Conservation (phyloP, 2,329 filamentous ascomycete genomes). For the Aureobasidium sp. region DNA sequence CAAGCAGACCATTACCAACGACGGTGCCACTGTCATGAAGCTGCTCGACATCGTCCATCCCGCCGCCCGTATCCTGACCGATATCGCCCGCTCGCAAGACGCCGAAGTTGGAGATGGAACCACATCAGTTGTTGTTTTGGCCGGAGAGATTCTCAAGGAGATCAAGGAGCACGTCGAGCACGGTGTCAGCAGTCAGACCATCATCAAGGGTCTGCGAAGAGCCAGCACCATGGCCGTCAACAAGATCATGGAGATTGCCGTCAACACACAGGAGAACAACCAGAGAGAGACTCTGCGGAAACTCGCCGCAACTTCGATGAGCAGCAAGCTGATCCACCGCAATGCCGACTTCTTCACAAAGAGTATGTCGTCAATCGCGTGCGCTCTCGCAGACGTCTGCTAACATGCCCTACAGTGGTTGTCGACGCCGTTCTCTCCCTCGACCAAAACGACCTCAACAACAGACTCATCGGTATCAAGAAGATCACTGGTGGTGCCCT, state of each 20-base stretch:
- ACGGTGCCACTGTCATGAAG: slow-evolving; percentile 99
- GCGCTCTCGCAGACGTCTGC: neutral
- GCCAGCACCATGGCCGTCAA: slow-evolving; percentile 88
- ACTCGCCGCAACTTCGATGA: slow-evolving; percentile 94
- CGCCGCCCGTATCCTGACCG: slow-evolving; percentile 90
- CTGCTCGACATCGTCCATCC: slow-evolving; percentile 98
- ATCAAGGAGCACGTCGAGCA: slow-evolving; percentile 93
- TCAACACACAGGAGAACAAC: slow-evolving; percentile 73
- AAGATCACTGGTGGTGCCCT: slow-evolving; percentile 95
- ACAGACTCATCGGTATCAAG: slow-evolving; percentile 96
- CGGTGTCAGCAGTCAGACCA: slow-evolving; percentile 92
- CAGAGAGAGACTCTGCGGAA: slow-evolving; percentile 82
- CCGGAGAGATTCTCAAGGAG: slow-evolving; percentile 97
- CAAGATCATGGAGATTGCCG: slow-evolving; percentile 96
- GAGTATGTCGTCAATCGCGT: slow-evolving; percentile 49
- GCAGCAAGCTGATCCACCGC: slow-evolving; percentile 96
- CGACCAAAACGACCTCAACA: slow-evolving; percentile 94
- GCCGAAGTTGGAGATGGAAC: slow-evolving; percentile 98
- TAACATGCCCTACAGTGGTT: slow-evolving; percentile 59
- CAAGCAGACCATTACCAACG: slow-evolving; percentile 95
- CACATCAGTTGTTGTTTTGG: slow-evolving; percentile 91
- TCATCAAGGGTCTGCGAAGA: slow-evolving; percentile 90
- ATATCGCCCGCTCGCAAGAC: slow-evolving; percentile 97
- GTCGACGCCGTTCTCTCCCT: slow-evolving; percentile 92
- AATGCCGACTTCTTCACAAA: slow-evolving; percentile 97